Evolutionary conservation across 2,329 filamentous ascomycete species (phyloP), one percentile per base, ranked within the genome.

Genomic region (Ophiostoma quercus): DNA sequence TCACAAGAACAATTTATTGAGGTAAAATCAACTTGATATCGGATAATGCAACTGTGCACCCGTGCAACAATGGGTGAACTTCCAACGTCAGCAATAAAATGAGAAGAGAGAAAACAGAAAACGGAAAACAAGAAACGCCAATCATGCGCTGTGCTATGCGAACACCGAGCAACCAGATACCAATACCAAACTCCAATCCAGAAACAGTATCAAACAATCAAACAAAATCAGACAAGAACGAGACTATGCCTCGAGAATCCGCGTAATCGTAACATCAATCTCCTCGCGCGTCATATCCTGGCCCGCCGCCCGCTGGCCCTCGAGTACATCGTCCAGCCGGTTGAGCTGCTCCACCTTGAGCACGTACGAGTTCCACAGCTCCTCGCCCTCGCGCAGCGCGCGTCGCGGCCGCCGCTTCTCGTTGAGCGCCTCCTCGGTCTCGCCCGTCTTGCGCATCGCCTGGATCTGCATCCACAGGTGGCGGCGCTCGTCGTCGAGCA

Each of bases 301-400:
- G 0, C 87, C 87, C 2, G 84, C 83, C 43, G 83, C 82, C 80
- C 90, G 92, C 77, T 94, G 91, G 6, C 90, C 91, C 78, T 94
- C 92, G 0, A 95, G 82, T 0, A 95, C 92, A 77, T 96, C 92
- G 74, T 94, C 92, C 16, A 96, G 82, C 16, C 96, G 82, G 70
- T 74, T 73, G 32, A 74, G 72, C 71, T 74, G 73, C 69, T 74
- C 73, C 7, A 73, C 71, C 70, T 74, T 74, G 62, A 69, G 72
- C 54, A 74, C 71, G 22, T 74, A 74, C 2, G 73, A 71, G 39
- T 71, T 71, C 73, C 73, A 74, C 54, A 74, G 70, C 34, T 68
- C 71, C 11, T 73, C 73, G 11, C 69, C 57, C 69, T 74, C 72
- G 19, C 73, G 71, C 70, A 71, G 54, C 43, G 71, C 72, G 14